These are phyloP conservation scores for Ulmus americana DNA, from an alignment of 331 rosid genomes.

Conservation along the genomic window DNA sequence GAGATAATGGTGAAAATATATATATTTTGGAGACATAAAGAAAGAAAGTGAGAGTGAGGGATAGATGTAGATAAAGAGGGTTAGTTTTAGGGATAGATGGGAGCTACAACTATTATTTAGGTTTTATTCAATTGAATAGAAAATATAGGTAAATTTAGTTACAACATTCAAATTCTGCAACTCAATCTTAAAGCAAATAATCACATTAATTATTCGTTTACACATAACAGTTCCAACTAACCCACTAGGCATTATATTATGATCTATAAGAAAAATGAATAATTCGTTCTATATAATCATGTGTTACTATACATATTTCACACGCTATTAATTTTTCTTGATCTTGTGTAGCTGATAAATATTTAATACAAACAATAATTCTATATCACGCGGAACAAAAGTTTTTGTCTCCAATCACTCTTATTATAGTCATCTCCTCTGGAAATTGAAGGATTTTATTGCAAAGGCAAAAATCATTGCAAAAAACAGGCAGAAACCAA, in stretches of 20 bases:
- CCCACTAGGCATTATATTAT: constrained; percentile 25
- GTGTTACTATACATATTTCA: constrained; percentile 43
- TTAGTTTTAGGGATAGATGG: too few species aligned
- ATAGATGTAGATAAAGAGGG: too few species aligned
- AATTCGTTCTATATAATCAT: constrained; percentile 12
- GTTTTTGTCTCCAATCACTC: neutral
- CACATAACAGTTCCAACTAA: constrained; percentile 25
- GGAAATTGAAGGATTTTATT: constrained; percentile 96
- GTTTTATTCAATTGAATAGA: too few species aligned
- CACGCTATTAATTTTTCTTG: constrained; percentile 13
- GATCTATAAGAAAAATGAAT: constrained; percentile 8
- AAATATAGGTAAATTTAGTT: constrained; percentile 13
- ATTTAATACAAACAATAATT: neutral
- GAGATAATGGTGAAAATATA: too few species aligned
- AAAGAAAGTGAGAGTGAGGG: too few species aligned
- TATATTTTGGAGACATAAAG: too few species aligned
- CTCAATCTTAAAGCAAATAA: constrained; percentile 9
- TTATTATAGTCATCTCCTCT: constrained; percentile 64
- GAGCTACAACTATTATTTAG: too few species aligned
- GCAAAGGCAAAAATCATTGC: constrained; percentile 79
- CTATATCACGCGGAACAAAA: neutral
- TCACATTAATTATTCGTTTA: constrained; percentile 33
- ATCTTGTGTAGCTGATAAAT: constrained; percentile 23
- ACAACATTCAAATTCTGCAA: constrained; percentile 15
- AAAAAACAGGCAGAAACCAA: constrained; percentile 78